Evolutionary conservation across 1,139 yeast species (phyloP).

Genomic region (Nakaseomyces nivariensis): DNA sequence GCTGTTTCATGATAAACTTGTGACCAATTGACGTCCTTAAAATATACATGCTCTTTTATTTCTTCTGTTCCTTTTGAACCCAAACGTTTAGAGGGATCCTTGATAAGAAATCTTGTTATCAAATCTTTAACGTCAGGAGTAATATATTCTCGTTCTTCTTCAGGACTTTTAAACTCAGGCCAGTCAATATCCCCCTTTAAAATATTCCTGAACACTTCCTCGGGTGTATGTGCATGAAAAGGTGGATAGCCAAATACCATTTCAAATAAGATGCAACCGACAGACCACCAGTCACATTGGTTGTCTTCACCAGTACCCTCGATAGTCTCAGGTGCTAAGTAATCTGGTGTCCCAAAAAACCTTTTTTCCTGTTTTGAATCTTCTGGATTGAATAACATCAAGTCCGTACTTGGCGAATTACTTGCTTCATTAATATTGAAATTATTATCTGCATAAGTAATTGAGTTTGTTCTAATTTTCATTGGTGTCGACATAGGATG

Average conservation of each 20-base stretch:
- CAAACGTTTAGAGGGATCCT: constrained; percentile 56
- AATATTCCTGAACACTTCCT: constrained; percentile 72
- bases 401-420: constrained; percentile 22
- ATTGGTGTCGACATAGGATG: constrained; percentile 7
- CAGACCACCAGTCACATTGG: constrained; percentile 97
- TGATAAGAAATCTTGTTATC: constrained; percentile 48
- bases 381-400: constrained; percentile 65
- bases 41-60: constrained; percentile 69
- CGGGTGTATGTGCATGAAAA: constrained; percentile 77
- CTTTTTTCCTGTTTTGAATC: constrained; percentile 35
- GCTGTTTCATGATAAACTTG: constrained; percentile 65
- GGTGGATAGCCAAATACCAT: constrained; percentile 92
- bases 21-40: constrained; percentile 66
- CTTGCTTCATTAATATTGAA: constrained; percentile 6
- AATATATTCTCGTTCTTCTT: constrained; percentile 45
- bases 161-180: constrained; percentile 55
- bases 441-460: constrained; percentile 3
- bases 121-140: constrained; percentile 67
- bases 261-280: constrained; percentile 92
- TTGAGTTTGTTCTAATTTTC: constrained; percentile 10
- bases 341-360: constrained; percentile 97
- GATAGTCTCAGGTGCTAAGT: constrained; percentile 93
- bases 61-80: constrained; percentile 75
- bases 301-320: constrained; percentile 78
- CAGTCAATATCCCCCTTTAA: constrained; percentile 66